Base-by-base conservation (phyloP, 2,329 filamentous ascomycete genomes). In the Hansfordia pulvinata region DNA sequence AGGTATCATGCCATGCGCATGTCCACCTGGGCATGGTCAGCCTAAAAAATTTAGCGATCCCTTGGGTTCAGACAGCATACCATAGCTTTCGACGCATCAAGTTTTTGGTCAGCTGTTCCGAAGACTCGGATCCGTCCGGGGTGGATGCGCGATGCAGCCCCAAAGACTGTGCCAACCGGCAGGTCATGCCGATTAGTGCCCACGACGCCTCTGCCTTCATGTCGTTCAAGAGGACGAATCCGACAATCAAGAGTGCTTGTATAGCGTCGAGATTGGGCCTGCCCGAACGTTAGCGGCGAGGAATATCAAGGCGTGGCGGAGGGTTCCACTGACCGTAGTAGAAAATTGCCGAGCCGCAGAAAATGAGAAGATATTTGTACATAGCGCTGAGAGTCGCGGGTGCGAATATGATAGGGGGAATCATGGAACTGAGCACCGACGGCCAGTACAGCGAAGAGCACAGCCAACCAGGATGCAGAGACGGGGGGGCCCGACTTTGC, bases 181-280 rank as follows among this genome's bases (percentile, higher is more conserved):
- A 75, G 0, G 71, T 75, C 23, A 76, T 58, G 1, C 71, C 72
- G 26, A 74, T 60, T 28, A 77, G 45, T 0, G 71, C 71, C 72
- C 72, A 77, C 0, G 72, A 76, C 0, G 69, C 72, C 39, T 77
- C 72, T 2, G 72, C 71, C 40, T 76, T 76, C 72, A 77, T 77
- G 32, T 77, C 72, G 36, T 77, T 77, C 15, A 76, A 52, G 3
- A 77, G 53, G 3, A 74, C 70, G 34, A 76, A 76, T 17, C 69
- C 64, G 4, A 69, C 69, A 22, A 77, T 58, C 2, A 77, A 52
- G 20, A 77, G 50, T 1, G 71, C 71, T 42, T 77, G 72, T 15
- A 77, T 70, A 4, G 70, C 74, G 42, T 77, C 71, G 20, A 76
- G 60, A 0, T 73, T 76, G 2, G 72, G 72, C 17, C 66, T 69